Evolutionary conservation across 1,284 basidiomycete species (phyloP).

Genomic region (Amylostereum chailletii): DNA sequence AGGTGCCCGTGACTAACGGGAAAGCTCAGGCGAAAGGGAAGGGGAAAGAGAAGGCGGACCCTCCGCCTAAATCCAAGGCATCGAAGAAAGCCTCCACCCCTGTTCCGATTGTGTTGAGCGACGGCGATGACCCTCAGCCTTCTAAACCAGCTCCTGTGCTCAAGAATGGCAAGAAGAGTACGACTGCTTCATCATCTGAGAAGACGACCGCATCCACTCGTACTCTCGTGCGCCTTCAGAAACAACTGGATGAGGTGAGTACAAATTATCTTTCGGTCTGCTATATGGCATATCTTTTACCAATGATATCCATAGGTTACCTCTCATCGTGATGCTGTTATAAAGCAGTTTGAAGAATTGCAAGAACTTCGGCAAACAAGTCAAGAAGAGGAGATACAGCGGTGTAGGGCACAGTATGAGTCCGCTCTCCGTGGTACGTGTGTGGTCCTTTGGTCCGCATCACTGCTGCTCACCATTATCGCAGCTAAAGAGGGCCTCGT

Average conservation of each 20-base stretch:
- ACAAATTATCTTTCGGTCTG: background rate
- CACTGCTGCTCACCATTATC: conserved; percentile 1
- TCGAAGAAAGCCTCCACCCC: conserved; percentile 1
- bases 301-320: conserved; percentile 14
- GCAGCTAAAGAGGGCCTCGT: conserved; percentile 37
- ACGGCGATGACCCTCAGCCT: conserved; percentile 8
- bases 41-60: conserved; percentile 17
- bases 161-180: conserved; percentile 10
- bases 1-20: conserved; percentile 10
- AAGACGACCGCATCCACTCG: conserved; percentile 10
- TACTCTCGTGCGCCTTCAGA: conserved; percentile 14
- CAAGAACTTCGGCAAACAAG: conserved; percentile 51
- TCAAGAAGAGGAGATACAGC: conserved; percentile 43
- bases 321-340: conserved; percentile 37
- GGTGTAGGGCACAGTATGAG: conserved; percentile 40
- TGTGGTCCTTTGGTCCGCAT: background rate
- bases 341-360: conserved; percentile 47
- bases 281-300: background rate
- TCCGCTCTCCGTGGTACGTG: conserved; percentile 40
- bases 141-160: conserved; percentile 1
- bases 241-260: conserved; percentile 17
- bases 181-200: background rate
- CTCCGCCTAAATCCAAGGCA: background rate
- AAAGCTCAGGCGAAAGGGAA: conserved; percentile 15
- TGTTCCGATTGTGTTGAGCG: conserved; percentile 8